Evolutionary conservation across 2,329 filamentous ascomycete genomes (phyloP).

Genomic region (Stemphylium beticola): DNA sequence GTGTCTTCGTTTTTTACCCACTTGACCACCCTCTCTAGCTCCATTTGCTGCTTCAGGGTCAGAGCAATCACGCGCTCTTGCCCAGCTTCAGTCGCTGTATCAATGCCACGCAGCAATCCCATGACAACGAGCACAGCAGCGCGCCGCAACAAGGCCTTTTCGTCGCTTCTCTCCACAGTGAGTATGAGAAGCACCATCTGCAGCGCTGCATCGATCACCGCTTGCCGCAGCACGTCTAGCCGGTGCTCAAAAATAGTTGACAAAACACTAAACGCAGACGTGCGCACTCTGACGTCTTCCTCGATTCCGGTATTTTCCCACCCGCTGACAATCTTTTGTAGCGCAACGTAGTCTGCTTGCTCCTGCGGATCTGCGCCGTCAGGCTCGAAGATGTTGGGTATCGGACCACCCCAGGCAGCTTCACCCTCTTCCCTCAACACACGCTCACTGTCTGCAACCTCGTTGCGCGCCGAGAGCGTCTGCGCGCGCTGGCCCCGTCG

Average conservation of each 20-base stretch:
- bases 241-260: constrained; percentile 63
- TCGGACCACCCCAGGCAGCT: constrained; percentile 62
- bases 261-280: constrained; percentile 72
- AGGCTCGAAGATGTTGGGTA: constrained; percentile 43
- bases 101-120: constrained; percentile 66
- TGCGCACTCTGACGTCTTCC: constrained; percentile 73
- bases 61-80: constrained; percentile 57
- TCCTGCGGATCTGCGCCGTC: constrained; percentile 32
- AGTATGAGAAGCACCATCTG: constrained; percentile 70
- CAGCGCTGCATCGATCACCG: constrained; percentile 55
- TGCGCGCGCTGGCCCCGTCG: constrained; percentile 67
- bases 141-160: constrained; percentile 69
- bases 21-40: constrained; percentile 66
- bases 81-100: constrained; percentile 54
- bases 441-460: constrained; percentile 57
- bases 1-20: constrained; percentile 71
- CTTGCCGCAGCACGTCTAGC: constrained; percentile 53
- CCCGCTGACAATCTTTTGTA: constrained; percentile 67
- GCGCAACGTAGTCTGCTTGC: constrained; percentile 53
- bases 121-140: constrained; percentile 70
- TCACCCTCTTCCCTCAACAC: constrained; percentile 59
- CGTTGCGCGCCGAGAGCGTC: constrained; percentile 63
- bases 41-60: constrained; percentile 61
- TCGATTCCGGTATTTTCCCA: constrained; percentile 70
- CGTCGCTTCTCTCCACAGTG: constrained; percentile 64